Conservation (phyloP, 257 asterid species). For the Forsythia viridissima region DNA sequence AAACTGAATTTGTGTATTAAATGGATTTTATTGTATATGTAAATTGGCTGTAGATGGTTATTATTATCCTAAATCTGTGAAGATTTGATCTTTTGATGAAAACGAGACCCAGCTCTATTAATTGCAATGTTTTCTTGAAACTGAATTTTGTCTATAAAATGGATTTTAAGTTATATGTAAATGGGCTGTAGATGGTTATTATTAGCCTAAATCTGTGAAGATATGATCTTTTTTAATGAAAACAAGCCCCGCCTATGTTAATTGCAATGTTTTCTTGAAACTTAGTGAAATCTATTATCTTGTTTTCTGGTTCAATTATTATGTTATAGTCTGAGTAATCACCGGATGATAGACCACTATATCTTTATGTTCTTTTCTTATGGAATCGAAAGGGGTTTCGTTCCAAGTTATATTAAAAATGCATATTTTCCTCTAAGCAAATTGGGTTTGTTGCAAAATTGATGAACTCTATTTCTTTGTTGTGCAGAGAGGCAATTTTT, state of each 20-base stretch:
- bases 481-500: conserved; percentile 50
- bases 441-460: conserved; percentile 17
- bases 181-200: background rate
- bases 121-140: too few species aligned
- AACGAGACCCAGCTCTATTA: background rate
- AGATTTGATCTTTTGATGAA: conserved; percentile 22
- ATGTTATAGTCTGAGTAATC: background rate
- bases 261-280: too few species aligned
- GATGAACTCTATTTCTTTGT: conserved; percentile 18
- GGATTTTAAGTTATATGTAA: background rate
- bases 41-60: background rate
- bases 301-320: too few species aligned
- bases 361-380: background rate
- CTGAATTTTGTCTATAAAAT: background rate
- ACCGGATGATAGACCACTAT: background rate
- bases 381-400: background rate
- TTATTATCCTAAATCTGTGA: conserved; percentile 3
- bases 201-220: conserved; percentile 5
- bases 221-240: conserved; percentile 22
- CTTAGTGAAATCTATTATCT: too few species aligned
- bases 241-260: background rate
- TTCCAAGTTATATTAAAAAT: too few species aligned
- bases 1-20: too few species aligned
- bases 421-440: too few species aligned
- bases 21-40: background rate